phyloP scores from a whole-genome alignment of 2,329 filamentous ascomycete genomes.

The Zalaria sp. region DNA sequence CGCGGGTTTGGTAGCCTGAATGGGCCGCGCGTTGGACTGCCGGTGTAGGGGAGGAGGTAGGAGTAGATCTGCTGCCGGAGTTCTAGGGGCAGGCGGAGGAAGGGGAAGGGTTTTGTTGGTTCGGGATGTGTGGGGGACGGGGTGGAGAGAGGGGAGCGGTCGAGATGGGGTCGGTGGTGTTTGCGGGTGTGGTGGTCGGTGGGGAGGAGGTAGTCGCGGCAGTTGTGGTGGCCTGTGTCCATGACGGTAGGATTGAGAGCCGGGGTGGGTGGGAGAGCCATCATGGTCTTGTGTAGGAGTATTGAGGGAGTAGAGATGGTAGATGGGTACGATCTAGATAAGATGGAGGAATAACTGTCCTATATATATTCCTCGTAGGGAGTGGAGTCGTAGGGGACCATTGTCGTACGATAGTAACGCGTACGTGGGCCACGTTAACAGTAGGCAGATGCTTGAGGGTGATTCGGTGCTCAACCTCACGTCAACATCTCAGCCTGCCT shows the following conservation, averaged over 20 bases:
- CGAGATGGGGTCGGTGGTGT: neutral
- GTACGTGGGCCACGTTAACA: no score
- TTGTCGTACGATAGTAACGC: no score
- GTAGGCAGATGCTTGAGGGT: no score
- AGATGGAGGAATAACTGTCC: no score
- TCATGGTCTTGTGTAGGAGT: neutral
- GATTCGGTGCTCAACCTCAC: no score
- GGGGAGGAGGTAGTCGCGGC: constrained; percentile 19
- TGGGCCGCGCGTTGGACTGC: neutral
- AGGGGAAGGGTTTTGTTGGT: constrained; percentile 9
- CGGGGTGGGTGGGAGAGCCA: neutral
- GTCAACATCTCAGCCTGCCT: no score
- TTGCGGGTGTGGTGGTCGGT: neutral
- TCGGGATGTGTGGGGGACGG: constrained; percentile 5
- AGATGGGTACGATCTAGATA: no score
- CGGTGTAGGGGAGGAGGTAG: constrained; percentile 27
- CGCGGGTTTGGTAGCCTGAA: neutral
- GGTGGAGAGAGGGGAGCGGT: neutral
- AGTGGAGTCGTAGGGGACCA: no score
- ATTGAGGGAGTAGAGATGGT: neutral
- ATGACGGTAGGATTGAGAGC: constrained; percentile 6
- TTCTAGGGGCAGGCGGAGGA: constrained; percentile 27
- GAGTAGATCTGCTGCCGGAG: constrained; percentile 28
- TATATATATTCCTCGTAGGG: no score
- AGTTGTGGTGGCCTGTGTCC: constrained; percentile 22